Evolutionary conservation across 1,139 yeast genomes (phyloP).

Genomic region (Yarrowia galli): DNA sequence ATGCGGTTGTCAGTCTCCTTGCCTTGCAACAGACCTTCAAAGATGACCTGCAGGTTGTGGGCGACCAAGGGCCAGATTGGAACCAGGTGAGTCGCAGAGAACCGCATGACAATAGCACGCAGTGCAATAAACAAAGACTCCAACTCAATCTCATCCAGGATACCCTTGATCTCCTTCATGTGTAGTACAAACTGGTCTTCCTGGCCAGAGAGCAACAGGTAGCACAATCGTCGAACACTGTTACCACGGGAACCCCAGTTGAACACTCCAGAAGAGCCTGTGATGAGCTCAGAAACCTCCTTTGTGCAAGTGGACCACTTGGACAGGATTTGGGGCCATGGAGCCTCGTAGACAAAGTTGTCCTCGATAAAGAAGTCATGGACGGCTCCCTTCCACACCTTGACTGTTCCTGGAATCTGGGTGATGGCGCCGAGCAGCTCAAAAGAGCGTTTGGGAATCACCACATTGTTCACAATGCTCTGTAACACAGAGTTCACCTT

Average conservation of each 20-base stretch:
- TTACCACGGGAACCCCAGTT: slow-evolving; percentile 53
- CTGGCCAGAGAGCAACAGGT: slow-evolving; percentile 66
- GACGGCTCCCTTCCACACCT: slow-evolving; percentile 53
- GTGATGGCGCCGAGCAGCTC: slow-evolving; percentile 44
- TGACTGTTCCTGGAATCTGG: slow-evolving; percentile 46
- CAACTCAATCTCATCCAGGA: slow-evolving; percentile 55
- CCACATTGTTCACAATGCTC: slow-evolving; percentile 46
- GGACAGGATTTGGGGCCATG: slow-evolving; percentile 61
- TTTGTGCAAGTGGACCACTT: slow-evolving; percentile 67
- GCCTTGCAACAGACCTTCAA: slow-evolving; percentile 55
- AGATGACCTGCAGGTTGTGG: slow-evolving; percentile 63
- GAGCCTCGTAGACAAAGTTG: slow-evolving; percentile 55
- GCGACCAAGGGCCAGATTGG: slow-evolving; percentile 76
- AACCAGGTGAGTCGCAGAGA: slow-evolving; percentile 67
- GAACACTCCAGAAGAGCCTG: slow-evolving; percentile 33
- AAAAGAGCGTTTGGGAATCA: slow-evolving; percentile 49
- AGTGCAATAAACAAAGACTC: slow-evolving; percentile 64
- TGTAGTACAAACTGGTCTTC: slow-evolving; percentile 61
- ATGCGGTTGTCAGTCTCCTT: slow-evolving; percentile 51
- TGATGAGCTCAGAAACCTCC: slow-evolving; percentile 50
- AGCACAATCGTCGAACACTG: slow-evolving; percentile 66
- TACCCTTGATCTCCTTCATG: slow-evolving; percentile 60
- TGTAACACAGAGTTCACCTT: slow-evolving; percentile 54
- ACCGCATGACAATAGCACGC: slow-evolving; percentile 67
- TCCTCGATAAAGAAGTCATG: slow-evolving; percentile 53